A percentile compares a stretch with the other conserved stretches of the same genome.
Evolutionary conservation across 257 asterid species (phyloP).

Genomic region (Solanum neorickii): DNA sequence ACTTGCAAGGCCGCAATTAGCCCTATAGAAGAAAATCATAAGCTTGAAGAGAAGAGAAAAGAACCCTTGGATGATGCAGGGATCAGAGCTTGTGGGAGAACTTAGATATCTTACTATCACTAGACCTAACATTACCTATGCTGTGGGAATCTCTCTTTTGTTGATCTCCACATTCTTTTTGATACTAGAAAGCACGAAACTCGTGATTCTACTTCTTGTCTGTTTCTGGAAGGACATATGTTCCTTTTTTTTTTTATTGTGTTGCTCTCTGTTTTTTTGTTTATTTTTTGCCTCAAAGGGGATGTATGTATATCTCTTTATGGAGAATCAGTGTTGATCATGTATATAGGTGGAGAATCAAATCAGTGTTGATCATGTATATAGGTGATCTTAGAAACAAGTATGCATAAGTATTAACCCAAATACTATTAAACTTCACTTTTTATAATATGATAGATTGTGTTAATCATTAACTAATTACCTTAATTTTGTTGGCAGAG

Average conservation of each 20-base stretch:
- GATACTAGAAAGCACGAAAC: neutral
- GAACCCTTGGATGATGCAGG: neutral
- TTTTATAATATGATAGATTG: neutral
- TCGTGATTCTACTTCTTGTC: neutral
- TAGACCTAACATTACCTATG: neutral
- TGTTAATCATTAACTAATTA: neutral
- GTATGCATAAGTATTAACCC: neutral
- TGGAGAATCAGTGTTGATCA: neutral
- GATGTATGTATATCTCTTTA: neutral
- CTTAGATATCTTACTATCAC: neutral
- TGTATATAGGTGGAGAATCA: neutral
- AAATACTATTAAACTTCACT: neutral
- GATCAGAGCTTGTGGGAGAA: neutral
- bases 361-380: neutral
- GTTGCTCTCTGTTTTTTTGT: neutral
- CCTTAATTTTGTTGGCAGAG: neutral
- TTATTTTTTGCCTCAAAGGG: neutral
- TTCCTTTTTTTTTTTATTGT: neutral
- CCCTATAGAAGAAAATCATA: no score
- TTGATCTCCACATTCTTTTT: neutral
- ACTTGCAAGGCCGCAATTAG: no score
- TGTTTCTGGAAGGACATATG: neutral
- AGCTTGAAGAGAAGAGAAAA: no score
- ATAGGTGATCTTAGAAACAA: neutral
- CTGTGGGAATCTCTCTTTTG: neutral